Conservation (phyloP, 148 eudicot species). For the Rhododendron vialii region DNA sequence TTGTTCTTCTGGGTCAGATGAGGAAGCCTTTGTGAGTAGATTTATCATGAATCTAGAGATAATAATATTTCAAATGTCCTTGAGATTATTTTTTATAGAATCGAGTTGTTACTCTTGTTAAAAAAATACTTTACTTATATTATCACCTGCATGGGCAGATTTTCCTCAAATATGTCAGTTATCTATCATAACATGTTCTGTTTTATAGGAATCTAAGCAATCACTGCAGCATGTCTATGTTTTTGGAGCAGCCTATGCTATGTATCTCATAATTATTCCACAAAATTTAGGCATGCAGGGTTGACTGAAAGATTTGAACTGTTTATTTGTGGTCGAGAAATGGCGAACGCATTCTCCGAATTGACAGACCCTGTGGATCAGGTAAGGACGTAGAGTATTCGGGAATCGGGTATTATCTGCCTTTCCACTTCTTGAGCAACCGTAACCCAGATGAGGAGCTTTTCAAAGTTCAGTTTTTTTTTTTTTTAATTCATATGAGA, state of each 20-base stretch:
- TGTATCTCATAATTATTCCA: constrained; percentile 5
- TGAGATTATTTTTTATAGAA: background rate
- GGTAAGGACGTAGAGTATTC: constrained; percentile 30
- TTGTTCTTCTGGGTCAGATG: background rate
- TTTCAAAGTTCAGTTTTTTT: background rate
- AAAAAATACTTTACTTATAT: background rate
- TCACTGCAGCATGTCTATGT: background rate
- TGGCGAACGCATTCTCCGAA: constrained; percentile 97
- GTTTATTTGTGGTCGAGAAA: constrained; percentile 92
- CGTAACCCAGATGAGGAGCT: background rate
- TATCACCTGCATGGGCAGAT: background rate
- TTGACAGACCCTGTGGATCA: constrained; percentile 97
- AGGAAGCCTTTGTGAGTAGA: background rate
- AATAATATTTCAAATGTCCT: background rate
- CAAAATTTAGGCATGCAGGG: constrained; percentile 53
- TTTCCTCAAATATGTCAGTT: background rate
- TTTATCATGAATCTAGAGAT: background rate
- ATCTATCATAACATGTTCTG: background rate
- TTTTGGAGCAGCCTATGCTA: background rate
- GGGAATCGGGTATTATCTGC: background rate
- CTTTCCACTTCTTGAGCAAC: background rate
- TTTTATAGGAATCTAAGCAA: background rate
- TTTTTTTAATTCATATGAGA: background rate
- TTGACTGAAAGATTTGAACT: constrained; percentile 97
- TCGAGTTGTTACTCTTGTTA: background rate